phyloP scores from a whole-genome alignment of 2,329 filamentous ascomycete species.

The Aspergillus sp. region DNA sequence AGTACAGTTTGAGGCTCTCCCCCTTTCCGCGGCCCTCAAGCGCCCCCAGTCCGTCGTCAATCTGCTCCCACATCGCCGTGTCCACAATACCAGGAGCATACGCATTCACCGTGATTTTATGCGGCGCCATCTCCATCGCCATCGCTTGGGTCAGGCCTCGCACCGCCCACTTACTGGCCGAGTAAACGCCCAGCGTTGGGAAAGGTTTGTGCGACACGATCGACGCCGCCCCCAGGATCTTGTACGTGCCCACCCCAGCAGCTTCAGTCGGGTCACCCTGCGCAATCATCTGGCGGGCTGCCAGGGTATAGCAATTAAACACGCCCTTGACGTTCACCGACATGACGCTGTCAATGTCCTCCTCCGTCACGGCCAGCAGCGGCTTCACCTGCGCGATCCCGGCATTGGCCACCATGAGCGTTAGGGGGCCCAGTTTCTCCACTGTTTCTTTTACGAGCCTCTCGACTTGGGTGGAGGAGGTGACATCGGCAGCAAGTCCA shows the following conservation, averaged over 20 bases:
- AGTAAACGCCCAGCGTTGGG: conserved; percentile 61
- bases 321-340: conserved; percentile 65
- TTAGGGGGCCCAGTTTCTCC: conserved; percentile 51
- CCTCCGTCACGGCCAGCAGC: conserved; percentile 57
- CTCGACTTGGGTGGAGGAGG: conserved; percentile 38
- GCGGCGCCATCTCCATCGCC: conserved; percentile 63
- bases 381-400: conserved; percentile 60
- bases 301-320: conserved; percentile 64
- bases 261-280: conserved; percentile 49
- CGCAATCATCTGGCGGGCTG: conserved; percentile 64
- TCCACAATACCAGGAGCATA: conserved; percentile 69
- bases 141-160: conserved; percentile 65
- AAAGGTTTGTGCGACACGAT: conserved; percentile 64
- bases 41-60: conserved; percentile 61
- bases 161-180: conserved; percentile 66
- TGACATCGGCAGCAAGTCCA: conserved; percentile 50
- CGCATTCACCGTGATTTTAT: conserved; percentile 66
- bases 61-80: conserved; percentile 68
- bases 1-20: conserved; percentile 57
- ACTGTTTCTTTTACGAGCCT: conserved; percentile 44
- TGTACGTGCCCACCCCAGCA: conserved; percentile 34
- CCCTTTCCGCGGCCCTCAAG: conserved; percentile 52
- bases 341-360: conserved; percentile 61
- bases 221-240: conserved; percentile 54
- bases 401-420: conserved; percentile 60